These are phyloP conservation scores for Puccinia hordei DNA, from an alignment of 1,284 basidiomycete genomes.

Conservation along the genomic window DNA sequence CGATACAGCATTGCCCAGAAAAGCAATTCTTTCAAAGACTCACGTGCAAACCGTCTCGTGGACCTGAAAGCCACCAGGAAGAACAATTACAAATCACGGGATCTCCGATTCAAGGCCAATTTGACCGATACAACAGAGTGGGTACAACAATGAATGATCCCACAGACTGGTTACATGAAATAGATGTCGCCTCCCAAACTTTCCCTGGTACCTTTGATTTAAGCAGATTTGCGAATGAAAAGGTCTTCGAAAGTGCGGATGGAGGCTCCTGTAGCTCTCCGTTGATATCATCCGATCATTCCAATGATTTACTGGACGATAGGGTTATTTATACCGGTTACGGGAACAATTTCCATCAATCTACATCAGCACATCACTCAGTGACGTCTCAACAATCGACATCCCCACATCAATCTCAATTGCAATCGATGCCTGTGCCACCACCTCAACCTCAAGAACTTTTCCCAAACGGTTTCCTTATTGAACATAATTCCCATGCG, in stretches of 20 bases:
- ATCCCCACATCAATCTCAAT: neutral
- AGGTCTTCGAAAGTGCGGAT: constrained; percentile 22
- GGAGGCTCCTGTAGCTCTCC: constrained; percentile 30
- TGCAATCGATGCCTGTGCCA: constrained; percentile 7
- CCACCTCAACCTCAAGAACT: constrained; percentile 1
- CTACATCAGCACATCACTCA: neutral
- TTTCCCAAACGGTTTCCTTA: constrained; percentile 2
- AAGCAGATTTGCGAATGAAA: neutral
- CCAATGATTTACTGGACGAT: constrained; percentile 13
- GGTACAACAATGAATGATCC: constrained; percentile 3
- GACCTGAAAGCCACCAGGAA: neutral
- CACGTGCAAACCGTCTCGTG: neutral
- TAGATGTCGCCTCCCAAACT: constrained; percentile 32
- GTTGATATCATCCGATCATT: constrained; percentile 25
- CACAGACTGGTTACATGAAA: constrained; percentile 39
- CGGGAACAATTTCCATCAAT: neutral
- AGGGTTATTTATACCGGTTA: constrained; percentile 37
- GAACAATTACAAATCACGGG: neutral
- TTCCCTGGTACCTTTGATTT: constrained; percentile 44
- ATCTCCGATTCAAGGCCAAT: neutral
- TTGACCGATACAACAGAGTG: neutral
- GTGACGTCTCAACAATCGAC: neutral
- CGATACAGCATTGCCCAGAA: neutral
- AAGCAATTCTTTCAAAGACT: constrained; percentile 9
- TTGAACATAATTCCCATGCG: neutral